Evolutionary conservation across 305 asterid species (phyloP).

Genomic region (Fraxinus paxiana): DNA sequence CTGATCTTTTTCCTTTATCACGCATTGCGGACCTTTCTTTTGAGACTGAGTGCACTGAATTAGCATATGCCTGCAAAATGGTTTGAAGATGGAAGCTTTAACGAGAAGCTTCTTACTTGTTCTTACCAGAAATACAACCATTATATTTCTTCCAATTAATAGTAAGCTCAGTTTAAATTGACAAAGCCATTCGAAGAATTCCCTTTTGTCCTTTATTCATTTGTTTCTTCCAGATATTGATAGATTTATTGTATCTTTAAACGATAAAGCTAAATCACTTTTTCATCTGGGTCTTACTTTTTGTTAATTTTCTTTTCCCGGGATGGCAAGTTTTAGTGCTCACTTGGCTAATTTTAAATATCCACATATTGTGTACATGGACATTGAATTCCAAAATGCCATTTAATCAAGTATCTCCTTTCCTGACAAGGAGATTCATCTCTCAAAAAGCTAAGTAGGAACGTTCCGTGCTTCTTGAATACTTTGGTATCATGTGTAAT

Average conservation of each 20-base stretch:
- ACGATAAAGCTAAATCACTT: neutral
- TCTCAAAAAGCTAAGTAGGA: neutral
- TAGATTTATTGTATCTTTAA: neutral
- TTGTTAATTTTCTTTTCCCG: neutral
- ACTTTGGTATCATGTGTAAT: neutral
- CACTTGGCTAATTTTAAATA: neutral
- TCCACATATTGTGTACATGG: neutral
- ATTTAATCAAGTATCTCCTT: neutral
- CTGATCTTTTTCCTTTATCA: neutral
- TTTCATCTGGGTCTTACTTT: neutral
- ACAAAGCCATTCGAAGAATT: neutral
- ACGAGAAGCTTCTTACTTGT: slow-evolving; percentile 1
- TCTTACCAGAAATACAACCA: slow-evolving; percentile 8
- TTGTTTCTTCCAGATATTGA: slow-evolving; percentile 1
- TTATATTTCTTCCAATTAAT: neutral
- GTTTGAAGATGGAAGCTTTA: slow-evolving; percentile 19
- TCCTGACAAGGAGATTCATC: neutral
- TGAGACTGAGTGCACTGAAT: neutral
- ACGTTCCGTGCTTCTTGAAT: neutral
- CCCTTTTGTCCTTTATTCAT: neutral
- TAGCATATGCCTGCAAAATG: neutral
- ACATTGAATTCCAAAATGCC: neutral
- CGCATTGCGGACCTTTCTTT: neutral
- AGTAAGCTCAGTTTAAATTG: neutral
- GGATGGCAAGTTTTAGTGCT: neutral